phyloP scores from a whole-genome alignment of 768 basidiomycete species.

The Xanthoconium purpureum region DNA sequence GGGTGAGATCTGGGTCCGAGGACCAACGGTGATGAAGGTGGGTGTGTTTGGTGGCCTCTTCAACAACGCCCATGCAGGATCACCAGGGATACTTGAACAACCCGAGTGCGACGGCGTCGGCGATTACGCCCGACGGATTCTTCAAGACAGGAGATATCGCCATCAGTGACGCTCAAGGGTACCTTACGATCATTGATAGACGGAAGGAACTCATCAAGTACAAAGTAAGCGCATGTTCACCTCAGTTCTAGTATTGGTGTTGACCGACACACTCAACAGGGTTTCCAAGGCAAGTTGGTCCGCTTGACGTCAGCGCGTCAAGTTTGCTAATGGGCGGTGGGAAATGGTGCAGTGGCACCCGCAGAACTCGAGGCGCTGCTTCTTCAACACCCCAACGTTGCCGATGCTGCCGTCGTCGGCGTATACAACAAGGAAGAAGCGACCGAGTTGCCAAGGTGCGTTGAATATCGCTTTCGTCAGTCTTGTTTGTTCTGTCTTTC shows the following conservation, averaged over 20 bases:
- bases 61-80: background rate
- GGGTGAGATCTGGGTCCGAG: constrained; percentile 82
- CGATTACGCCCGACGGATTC: constrained; percentile 75
- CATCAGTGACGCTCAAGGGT: constrained; percentile 62
- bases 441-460: constrained; percentile 76
- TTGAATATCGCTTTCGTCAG: background rate
- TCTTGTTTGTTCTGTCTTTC: background rate
- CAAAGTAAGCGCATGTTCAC: constrained; percentile 39
- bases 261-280: constrained; percentile 35
- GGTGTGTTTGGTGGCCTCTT: constrained; percentile 11
- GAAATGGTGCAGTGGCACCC: constrained; percentile 59
- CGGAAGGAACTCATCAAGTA: constrained; percentile 77
- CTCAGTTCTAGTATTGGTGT: no score
- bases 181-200: constrained; percentile 71
- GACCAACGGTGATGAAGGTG: constrained; percentile 79
- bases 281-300: constrained; percentile 61
- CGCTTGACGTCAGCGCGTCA: background rate
- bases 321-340: background rate
- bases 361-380: constrained; percentile 82
- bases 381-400: constrained; percentile 69
- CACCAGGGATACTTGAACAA: constrained; percentile 74
- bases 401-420: constrained; percentile 81
- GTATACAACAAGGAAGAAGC: constrained; percentile 62
- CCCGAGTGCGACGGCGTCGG: constrained; percentile 58
- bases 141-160: constrained; percentile 89